These are phyloP conservation scores for Diaporthe capsici DNA, from an alignment of 2,329 filamentous ascomycete species.

Conservation along the genomic window DNA sequence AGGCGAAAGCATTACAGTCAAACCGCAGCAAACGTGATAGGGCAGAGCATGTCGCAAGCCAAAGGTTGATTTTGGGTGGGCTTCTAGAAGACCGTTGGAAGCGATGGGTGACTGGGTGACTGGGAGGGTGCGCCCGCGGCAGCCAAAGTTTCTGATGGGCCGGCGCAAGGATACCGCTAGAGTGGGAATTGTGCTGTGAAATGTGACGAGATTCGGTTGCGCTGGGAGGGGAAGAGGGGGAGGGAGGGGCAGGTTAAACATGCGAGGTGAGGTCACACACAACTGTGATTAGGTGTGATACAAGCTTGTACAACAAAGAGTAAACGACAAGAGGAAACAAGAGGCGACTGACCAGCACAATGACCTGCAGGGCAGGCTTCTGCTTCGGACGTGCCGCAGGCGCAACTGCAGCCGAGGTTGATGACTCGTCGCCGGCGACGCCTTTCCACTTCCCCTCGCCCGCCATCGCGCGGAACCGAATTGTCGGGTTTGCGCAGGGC, in stretches of 20 bases:
- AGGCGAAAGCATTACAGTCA: neutral
- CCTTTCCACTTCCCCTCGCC: conserved; percentile 39
- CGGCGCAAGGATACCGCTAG: neutral
- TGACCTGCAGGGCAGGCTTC: conserved; percentile 76
- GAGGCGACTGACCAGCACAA: conserved; percentile 75
- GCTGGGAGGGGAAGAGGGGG: neutral
- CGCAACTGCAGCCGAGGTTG: conserved; percentile 33
- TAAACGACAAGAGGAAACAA: conserved; percentile 23
- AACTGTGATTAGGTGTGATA: conserved; percentile 8
- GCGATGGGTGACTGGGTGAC: neutral
- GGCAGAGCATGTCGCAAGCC: neutral
- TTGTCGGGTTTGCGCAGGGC: conserved; percentile 35
- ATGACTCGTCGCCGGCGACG: conserved; percentile 36
- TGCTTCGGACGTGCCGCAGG: conserved; percentile 42
- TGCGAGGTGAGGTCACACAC: conserved; percentile 21
- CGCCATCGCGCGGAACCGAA: conserved; percentile 35
- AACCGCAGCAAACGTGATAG: neutral
- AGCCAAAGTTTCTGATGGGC: conserved; percentile 11
- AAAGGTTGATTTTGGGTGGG: neutral
- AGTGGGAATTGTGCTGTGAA: neutral
- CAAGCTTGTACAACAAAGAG: conserved; percentile 1
- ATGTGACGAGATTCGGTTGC: neutral
- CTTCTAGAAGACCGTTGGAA: conserved; percentile 29
- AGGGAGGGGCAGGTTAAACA: neutral
- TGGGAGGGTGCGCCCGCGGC: neutral